A percentile compares a stretch with the other conserved stretches of the same genome.
Evolutionary conservation across 192 early-diverging fungal genomes (phyloP).

Genomic region (Linnemannia hyalina): DNA sequence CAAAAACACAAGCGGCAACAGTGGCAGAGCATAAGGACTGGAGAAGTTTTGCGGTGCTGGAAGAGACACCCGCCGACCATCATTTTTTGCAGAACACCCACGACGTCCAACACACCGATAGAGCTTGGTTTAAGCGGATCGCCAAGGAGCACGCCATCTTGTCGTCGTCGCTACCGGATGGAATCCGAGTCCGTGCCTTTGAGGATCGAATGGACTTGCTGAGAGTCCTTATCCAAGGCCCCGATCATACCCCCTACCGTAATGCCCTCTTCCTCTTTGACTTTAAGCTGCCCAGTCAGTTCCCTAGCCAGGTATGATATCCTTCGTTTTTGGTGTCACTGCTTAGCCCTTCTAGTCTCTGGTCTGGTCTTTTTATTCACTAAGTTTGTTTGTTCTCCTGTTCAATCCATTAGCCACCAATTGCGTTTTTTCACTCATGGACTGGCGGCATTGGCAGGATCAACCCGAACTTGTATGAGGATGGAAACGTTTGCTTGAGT

Average conservation of each 20-base stretch:
- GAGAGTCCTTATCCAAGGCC: constrained; percentile 69
- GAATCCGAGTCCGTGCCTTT: constrained; percentile 70
- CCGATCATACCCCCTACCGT: constrained; percentile 70
- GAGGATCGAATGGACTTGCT: constrained; percentile 69
- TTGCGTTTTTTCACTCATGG: constrained; percentile 68
- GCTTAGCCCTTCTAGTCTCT: background rate
- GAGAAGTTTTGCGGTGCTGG: constrained; percentile 45
- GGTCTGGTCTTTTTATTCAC: background rate
- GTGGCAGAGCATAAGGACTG: constrained; percentile 18
- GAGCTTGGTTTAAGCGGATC: constrained; percentile 52
- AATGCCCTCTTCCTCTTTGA: constrained; percentile 72
- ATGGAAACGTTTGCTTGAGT: constrained; percentile 72
- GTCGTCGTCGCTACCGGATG: constrained; percentile 63
- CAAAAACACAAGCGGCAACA: background rate
- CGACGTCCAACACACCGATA: constrained; percentile 21
- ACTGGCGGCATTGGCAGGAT: constrained; percentile 68
- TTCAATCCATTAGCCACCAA: constrained; percentile 53
- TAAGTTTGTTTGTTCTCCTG: background rate
- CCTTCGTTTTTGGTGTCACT: background rate
- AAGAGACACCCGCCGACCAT: constrained; percentile 51
- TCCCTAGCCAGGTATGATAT: constrained; percentile 52
- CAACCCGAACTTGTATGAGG: constrained; percentile 74
- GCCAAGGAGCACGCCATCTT: constrained; percentile 61
- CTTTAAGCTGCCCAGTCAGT: constrained; percentile 62
- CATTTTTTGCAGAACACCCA: constrained; percentile 29